Evolutionary conservation across 345 rosid species (phyloP).

Genomic region (Lepidium africanum): DNA sequence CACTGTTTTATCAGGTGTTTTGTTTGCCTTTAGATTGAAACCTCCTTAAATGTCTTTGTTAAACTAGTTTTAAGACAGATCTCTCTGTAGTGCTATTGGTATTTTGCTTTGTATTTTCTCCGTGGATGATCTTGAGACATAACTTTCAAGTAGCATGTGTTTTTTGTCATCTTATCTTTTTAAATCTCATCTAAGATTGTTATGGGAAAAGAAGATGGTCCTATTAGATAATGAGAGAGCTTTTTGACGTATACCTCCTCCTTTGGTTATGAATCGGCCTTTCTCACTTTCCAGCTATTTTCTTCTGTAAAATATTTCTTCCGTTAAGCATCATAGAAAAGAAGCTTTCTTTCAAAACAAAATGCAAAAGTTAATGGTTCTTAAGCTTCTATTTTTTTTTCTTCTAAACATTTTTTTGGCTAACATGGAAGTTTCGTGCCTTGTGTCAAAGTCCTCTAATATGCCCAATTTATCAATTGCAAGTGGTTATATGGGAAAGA

Average conservation of each 20-base stretch:
- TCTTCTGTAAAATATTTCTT: background rate
- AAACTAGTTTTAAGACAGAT: constrained; percentile 4
- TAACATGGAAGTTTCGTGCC: background rate
- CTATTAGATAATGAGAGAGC: background rate
- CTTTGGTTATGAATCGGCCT: background rate
- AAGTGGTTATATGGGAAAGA: background rate
- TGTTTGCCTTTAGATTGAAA: constrained; percentile 8
- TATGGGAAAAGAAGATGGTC: background rate
- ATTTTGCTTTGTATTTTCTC: background rate
- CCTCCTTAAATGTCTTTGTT: background rate
- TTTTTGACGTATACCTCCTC: background rate
- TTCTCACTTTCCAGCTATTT: constrained; percentile 13
- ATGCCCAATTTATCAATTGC: background rate
- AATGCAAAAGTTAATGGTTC: background rate
- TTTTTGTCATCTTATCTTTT: constrained; percentile 8
- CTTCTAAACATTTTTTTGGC: too few species aligned
- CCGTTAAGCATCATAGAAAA: background rate
- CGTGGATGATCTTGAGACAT: constrained; percentile 10
- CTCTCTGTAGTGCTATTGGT: background rate
- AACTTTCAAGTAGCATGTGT: constrained; percentile 17
- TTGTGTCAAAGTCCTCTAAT: background rate
- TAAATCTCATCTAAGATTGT: background rate
- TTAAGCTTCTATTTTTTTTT: background rate
- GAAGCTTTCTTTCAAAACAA: background rate
- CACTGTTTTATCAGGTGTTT: constrained; percentile 1